A percentile compares a stretch with the other conserved stretches of the same genome.
Evolutionary conservation across 768 basidiomycete species (phyloP).

Genomic region (Suillus ampliporus): DNA sequence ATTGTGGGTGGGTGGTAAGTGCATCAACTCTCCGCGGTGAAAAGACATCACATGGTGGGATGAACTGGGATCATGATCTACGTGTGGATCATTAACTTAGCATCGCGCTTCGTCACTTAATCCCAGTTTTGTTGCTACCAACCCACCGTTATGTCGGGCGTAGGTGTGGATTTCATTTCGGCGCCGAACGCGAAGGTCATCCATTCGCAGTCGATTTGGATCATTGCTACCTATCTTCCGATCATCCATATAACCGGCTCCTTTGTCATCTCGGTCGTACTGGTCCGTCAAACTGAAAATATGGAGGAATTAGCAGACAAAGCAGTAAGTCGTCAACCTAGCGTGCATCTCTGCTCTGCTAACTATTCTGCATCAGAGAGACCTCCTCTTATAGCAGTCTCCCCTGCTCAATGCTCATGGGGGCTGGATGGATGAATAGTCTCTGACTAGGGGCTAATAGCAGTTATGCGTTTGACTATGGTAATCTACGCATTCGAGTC

Average conservation of each 20-base stretch:
- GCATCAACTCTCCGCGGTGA: slow-evolving; percentile 47
- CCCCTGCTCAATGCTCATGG: too few species aligned
- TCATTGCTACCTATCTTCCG: slow-evolving; percentile 45
- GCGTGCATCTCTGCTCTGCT: background rate
- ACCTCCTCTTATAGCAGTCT: too few species aligned
- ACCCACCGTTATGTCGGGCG: slow-evolving; percentile 20
- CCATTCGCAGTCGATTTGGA: slow-evolving; percentile 19
- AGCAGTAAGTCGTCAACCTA: slow-evolving; percentile 30
- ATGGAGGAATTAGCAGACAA: slow-evolving; percentile 27
- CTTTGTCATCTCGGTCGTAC: slow-evolving; percentile 41
- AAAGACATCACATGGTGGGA: slow-evolving; percentile 45
- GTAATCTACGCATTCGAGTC: too few species aligned
- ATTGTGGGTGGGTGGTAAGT: slow-evolving; percentile 52
- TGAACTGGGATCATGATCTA: slow-evolving; percentile 56
- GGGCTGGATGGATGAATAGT: too few species aligned
- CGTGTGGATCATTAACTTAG: slow-evolving; percentile 35
- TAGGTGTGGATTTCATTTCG: slow-evolving; percentile 16
- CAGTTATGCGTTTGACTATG: too few species aligned
- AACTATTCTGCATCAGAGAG: background rate
- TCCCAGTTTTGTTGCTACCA: background rate
- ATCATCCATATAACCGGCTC: slow-evolving; percentile 40
- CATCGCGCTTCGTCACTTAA: background rate
- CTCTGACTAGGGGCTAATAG: too few species aligned
- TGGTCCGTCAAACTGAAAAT: slow-evolving; percentile 44
- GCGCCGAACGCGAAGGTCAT: slow-evolving; percentile 32